These are phyloP conservation scores for Ilex paraguariensis DNA, from an alignment of 305 asterid genomes.

Conservation along the genomic window DNA sequence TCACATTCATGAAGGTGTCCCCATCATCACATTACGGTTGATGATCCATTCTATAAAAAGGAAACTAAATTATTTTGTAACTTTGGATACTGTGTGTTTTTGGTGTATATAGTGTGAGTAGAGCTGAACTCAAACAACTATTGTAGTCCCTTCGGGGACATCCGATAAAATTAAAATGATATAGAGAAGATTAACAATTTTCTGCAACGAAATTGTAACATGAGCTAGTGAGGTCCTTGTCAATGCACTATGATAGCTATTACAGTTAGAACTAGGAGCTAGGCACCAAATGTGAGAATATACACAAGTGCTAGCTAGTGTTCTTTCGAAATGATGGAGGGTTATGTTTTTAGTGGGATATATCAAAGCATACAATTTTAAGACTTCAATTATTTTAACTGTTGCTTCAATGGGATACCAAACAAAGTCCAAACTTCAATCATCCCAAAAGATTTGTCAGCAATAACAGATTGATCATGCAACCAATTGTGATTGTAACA, in stretches of 20 bases:
- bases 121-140: no score
- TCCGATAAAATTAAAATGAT: conserved; percentile 49
- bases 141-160: conserved; percentile 27
- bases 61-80: no score
- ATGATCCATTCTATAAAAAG: no score
- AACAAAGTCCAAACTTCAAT: conserved; percentile 6
- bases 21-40: conserved; percentile 11
- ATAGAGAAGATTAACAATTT: conserved; percentile 44
- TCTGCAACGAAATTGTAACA: no score
- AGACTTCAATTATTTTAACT: conserved; percentile 18
- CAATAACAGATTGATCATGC: conserved; percentile 23
- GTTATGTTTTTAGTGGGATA: conserved; percentile 15
- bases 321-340: conserved; percentile 45
- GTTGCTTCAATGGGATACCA: conserved; percentile 17
- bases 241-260: conserved; percentile 26
- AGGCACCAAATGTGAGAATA: conserved; percentile 11
- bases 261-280: conserved; percentile 17
- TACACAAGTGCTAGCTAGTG: conserved; percentile 20
- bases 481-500: conserved; percentile 16
- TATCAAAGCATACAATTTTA: conserved; percentile 7
- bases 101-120: no score
- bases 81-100: no score
- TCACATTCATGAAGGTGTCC: conserved; percentile 15
- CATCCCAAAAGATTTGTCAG: conserved; percentile 31
- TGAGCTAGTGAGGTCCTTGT: conserved; percentile 32